phyloP scores from a whole-genome alignment of 305 asterid species.

The Plantago coronopus region DNA sequence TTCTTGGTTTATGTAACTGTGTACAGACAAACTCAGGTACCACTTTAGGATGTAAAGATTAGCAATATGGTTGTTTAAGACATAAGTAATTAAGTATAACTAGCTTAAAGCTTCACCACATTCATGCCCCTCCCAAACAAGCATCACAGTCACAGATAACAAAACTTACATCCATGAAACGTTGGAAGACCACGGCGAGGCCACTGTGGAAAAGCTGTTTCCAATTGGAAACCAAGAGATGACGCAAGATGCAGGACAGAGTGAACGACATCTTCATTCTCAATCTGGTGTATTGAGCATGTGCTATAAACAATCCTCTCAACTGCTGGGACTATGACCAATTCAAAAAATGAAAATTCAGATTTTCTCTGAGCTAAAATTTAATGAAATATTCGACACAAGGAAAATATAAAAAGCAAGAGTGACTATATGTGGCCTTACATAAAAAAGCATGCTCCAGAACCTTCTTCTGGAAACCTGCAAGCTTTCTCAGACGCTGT shows the following conservation, averaged over 20 bases:
- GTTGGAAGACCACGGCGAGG: constrained; percentile 90
- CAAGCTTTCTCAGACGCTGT: constrained; percentile 62
- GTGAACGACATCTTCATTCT: constrained; percentile 77
- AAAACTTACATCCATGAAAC: constrained; percentile 64
- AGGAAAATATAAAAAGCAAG: neutral
- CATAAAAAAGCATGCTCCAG: constrained; percentile 79
- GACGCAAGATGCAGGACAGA: constrained; percentile 68
- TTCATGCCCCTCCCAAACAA: neutral
- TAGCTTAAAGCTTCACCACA: neutral
- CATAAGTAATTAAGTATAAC: too few species aligned
- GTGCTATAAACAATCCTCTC: constrained; percentile 93
- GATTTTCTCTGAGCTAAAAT: neutral
- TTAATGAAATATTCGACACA: neutral
- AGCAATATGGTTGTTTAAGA: too few species aligned
- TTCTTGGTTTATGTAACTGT: neutral
- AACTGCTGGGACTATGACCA: constrained; percentile 64
- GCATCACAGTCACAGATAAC: neutral
- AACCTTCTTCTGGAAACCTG: constrained; percentile 73
- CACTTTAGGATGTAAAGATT: too few species aligned
- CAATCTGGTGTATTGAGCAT: constrained; percentile 77
- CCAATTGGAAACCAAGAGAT: constrained; percentile 65
- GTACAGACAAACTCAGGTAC: too few species aligned
- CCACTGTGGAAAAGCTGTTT: constrained; percentile 62
- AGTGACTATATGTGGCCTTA: constrained; percentile 35
- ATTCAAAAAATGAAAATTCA: constrained; percentile 6